phyloP scores from a whole-genome alignment of 495 filamentous ascomycete genomes.

The Podospora sp. region DNA sequence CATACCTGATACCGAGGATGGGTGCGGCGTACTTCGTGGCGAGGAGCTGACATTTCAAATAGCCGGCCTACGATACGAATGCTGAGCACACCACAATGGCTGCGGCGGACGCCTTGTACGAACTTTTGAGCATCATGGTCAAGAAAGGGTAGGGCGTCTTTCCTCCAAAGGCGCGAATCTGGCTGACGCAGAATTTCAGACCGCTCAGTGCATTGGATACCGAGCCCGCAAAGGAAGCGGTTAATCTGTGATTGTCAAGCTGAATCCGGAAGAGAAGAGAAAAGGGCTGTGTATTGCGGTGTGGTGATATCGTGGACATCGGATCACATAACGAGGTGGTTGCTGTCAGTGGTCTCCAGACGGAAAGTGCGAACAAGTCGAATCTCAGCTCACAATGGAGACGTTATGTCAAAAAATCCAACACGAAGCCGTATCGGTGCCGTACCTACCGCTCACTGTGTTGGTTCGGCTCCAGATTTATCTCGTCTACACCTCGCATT shows the following conservation, averaged over 20 bases:
- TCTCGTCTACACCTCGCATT: neutral
- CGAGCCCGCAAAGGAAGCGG: conserved; percentile 9
- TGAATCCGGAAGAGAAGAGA: neutral
- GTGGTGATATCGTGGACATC: neutral
- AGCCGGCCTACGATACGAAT: conserved; percentile 84
- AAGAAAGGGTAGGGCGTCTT: conserved; percentile 51
- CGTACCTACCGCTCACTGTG: neutral
- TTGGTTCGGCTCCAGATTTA: neutral
- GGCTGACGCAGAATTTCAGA: conserved; percentile 8
- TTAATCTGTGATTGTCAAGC: neutral
- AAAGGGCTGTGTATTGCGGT: neutral
- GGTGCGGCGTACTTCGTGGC: too few relatives aligned
- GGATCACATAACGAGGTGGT: neutral
- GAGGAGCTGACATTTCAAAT: conserved; percentile 25
- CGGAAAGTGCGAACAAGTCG: neutral
- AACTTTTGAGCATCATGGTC: conserved; percentile 84
- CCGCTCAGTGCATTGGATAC: conserved; percentile 25
- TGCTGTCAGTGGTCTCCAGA: neutral
- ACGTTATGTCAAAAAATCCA: neutral
- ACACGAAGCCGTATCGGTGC: neutral
- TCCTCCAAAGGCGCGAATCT: neutral
- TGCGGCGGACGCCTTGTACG: conserved; percentile 78
- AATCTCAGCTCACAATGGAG: neutral
- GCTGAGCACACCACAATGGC: conserved; percentile 85
- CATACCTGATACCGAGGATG: too few relatives aligned